phyloP scores from a whole-genome alignment of 2,329 filamentous ascomycete species.

The Boeremia exigua region DNA sequence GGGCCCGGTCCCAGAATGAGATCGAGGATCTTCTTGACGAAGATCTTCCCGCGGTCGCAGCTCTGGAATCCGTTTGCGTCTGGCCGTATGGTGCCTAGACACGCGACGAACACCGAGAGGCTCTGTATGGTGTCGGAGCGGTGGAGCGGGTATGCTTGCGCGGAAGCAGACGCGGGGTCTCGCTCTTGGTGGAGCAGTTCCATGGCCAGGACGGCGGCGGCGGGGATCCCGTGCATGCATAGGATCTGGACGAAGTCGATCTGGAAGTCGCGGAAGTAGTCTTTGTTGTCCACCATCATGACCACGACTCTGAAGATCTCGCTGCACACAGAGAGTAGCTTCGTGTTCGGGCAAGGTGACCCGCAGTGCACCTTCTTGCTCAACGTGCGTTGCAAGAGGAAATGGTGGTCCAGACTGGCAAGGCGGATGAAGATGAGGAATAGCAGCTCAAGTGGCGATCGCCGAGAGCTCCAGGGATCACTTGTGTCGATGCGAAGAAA shows the following conservation, averaged over 20 bases:
- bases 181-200: constrained; percentile 54
- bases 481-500: constrained; percentile 34
- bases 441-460: constrained; percentile 50
- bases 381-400: constrained; percentile 64
- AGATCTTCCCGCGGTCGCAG: constrained; percentile 50
- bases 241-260: constrained; percentile 50
- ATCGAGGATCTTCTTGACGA: constrained; percentile 53
- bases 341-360: constrained; percentile 24
- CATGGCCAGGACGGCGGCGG: constrained; percentile 51
- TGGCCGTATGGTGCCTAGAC: constrained; percentile 47
- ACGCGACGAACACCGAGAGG: constrained; percentile 54
- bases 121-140: constrained; percentile 55
- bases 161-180: constrained; percentile 25
- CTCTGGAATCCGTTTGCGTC: constrained; percentile 50
- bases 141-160: constrained; percentile 43
- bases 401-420: constrained; percentile 63
- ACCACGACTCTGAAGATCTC: constrained; percentile 50
- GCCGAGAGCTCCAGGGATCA: constrained; percentile 23
- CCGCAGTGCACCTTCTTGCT: constrained; percentile 51
- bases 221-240: constrained; percentile 49
- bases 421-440: constrained; percentile 55
- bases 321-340: constrained; percentile 47
- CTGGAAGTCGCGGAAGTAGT: constrained; percentile 52
- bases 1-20: constrained; percentile 47
- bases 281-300: constrained; percentile 46